Base-by-base conservation (phyloP, 1,139 yeast species). In the Sugiyamaella xylanicola region DNA sequence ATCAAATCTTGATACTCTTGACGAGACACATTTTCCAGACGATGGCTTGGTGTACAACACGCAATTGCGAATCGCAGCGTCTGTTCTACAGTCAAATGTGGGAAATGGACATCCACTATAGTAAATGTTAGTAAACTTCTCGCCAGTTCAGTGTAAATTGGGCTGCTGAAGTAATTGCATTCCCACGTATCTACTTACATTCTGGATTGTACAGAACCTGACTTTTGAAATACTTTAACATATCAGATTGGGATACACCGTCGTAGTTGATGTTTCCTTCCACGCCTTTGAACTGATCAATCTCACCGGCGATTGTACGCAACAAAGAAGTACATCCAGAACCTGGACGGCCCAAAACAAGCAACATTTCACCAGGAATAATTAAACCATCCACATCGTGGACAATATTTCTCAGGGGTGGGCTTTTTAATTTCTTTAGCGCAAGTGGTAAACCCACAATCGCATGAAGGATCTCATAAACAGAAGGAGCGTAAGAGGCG, bases 281-380 rank as follows among this genome's bases (percentile, higher is more conserved):
- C n/a, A 76, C 73, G 59, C 64, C 71, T 36, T 70, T 71, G 60
- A 77, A 75, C 49, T 73, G 74, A 36, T 71, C 71, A 22, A 74
- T 75, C 61, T 79, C 82, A 59, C 86, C 86, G 53, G 85, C 77
- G 48, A 82, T 61, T 45, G 84, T 72, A 63, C 81, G 80, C 63
- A 84, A 72, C 37, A 83, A 73, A 13, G 86, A 77, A 3, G 86
- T 76, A 66, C 87, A 83, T 54, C 87, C 87, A 17, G 87, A 81
- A 57, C 87, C 88, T 7, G 87, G 87, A 61, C 85, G 77, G 52
- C 87, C 88, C 48, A 84, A 75, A 2, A 83, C 86, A 60, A 82
- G 73, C 48, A 81, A 74, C 82, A 82, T 78, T 65, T 83, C 86
- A 56, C 87, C 86, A n/a, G 82, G 77, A 59, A 75, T 75, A n/a